phyloP scores from a whole-genome alignment of 2,329 filamentous ascomycete species.

The Calonectria crousiana region DNA sequence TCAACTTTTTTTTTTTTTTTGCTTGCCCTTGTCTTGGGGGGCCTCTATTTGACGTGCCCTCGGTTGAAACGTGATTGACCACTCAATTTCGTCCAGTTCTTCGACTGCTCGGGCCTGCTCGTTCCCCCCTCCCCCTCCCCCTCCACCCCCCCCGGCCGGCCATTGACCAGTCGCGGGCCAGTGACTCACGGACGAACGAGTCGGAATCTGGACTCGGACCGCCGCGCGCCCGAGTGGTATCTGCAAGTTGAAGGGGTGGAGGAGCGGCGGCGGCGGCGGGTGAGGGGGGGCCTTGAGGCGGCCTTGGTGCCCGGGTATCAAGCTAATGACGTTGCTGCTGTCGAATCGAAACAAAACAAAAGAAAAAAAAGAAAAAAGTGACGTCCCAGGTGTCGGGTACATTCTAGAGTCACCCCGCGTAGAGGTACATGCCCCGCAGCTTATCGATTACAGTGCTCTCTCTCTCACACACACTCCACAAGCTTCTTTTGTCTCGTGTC shows the following conservation, averaged over 20 bases:
- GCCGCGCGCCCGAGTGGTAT: not conserved
- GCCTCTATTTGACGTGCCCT: not conserved
- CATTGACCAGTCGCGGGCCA: constrained; percentile 21
- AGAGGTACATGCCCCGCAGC: constrained; percentile 20
- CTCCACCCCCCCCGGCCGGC: not conserved
- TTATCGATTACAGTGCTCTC: constrained; percentile 12
- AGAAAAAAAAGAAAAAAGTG: not conserved
- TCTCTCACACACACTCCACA: not conserved
- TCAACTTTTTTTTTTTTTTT: not conserved
- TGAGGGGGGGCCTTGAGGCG: not conserved
- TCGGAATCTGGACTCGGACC: constrained; percentile 14
- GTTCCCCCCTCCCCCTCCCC: not conserved
- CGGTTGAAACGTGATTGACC: constrained; percentile 6
- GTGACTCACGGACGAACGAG: constrained; percentile 20
- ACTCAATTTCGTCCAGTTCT: not conserved
- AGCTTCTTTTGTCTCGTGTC: not conserved
- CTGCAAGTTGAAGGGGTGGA: not conserved
- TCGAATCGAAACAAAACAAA: not conserved
- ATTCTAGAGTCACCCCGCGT: constrained; percentile 17
- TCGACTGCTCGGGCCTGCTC: not conserved
- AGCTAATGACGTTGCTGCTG: not conserved
- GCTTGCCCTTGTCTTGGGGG: not conserved
- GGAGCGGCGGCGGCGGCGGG: not conserved
- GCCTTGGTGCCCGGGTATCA: not conserved
- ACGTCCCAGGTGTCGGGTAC: not conserved